These are phyloP conservation scores for Zygoascus flipseniorum DNA, from an alignment of 805 yeast species.

Conservation along the genomic window DNA sequence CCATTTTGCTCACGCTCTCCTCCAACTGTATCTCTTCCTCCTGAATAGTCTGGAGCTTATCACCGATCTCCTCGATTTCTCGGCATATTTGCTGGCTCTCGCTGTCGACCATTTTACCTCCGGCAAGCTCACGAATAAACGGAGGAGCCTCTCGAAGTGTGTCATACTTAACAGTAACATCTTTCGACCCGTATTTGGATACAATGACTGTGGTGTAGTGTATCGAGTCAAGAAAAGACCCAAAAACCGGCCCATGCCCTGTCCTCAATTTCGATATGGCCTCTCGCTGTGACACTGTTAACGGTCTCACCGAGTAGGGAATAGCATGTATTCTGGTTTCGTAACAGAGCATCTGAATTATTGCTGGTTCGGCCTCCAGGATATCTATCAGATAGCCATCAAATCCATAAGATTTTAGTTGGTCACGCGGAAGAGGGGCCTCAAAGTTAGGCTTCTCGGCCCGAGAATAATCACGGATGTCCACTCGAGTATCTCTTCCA, in stretches of 20 bases:
- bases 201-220: constrained; percentile 40
- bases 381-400: constrained; percentile 73
- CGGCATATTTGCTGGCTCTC: neutral
- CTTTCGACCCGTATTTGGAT: constrained; percentile 60
- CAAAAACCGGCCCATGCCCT: constrained; percentile 38
- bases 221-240: constrained; percentile 53
- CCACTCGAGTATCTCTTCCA: constrained; percentile 33
- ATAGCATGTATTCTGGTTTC: constrained; percentile 41
- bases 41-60: neutral
- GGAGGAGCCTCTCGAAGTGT: neutral
- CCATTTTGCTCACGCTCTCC: neutral
- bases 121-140: constrained; percentile 1
- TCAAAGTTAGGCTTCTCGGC: constrained; percentile 17
- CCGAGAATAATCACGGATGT: constrained; percentile 38
- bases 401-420: constrained; percentile 50
- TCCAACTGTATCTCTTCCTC: neutral
- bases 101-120: neutral
- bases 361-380: constrained; percentile 58
- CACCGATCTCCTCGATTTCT: neutral
- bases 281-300: constrained; percentile 34
- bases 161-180: constrained; percentile 33
- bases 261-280: neutral
- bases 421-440: constrained; percentile 12
- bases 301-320: constrained; percentile 51
- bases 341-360: constrained; percentile 60